Evolutionary conservation across 2,329 filamentous ascomycete species (phyloP), one percentile per base, ranked within the genome.

Genomic region (Fusarium lyarnte): DNA sequence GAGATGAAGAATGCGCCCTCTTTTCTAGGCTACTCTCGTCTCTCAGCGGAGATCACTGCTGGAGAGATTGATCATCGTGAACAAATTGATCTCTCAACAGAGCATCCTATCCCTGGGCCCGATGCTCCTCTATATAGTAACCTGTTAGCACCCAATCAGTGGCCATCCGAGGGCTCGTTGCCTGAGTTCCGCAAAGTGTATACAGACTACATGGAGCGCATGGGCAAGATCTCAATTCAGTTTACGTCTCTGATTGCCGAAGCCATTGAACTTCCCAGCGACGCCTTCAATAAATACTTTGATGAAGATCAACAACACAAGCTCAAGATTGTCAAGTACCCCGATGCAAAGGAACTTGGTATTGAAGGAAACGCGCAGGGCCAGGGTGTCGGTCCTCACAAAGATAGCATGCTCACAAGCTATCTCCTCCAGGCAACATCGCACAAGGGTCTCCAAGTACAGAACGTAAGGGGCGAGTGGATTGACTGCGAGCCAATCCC

Each of bases 261-360:
- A 83, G 92, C 93, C n/a, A 92, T 97, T 70, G 88, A 89, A 14
- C 85, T 97, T 10, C 89, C 92, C 0, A 70, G 86, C 1, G 82
- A 87, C 55, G 93, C 94, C 0, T 97, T 97, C 81, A 84, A 89
- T 78, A 90, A 88, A 76, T 97, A 95, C 85, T 95, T 95, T 82
- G 93, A 95, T 79, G 75, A 86, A 85, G 81, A 87, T 74, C 85
- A 89, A 84, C 94, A 96, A 83, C 93, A 97, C 84, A 97, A 97
- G 85, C 87, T 97, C 77, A 97, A 97, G 84, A 91, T 97, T 66
- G 91, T 97, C 67, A 94, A 93, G 83, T 97, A 96, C 78, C 94
- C 94, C 0, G 94, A 96, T 79, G 81, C 88, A 17, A 81, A 84
- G n/a, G 87, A 90, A 79, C 82, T 93, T 3, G 88, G 87, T 0